phyloP scores from a whole-genome alignment of 345 rosid species.

The Arabis hirsuta region DNA sequence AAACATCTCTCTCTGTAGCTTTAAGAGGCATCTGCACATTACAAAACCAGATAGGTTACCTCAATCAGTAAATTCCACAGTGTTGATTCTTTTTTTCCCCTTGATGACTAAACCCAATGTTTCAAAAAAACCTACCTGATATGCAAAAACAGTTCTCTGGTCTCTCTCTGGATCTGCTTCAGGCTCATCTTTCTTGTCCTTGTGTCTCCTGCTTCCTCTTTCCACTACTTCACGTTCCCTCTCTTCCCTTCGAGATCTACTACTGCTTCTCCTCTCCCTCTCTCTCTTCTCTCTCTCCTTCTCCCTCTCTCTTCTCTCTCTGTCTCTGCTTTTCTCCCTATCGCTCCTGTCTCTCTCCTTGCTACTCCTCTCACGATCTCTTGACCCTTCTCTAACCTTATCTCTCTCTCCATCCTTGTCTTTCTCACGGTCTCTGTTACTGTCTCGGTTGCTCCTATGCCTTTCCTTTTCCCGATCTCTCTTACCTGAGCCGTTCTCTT shows the following conservation, averaged over 20 bases:
- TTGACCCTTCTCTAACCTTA: constrained; percentile 50
- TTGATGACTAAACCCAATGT: background rate
- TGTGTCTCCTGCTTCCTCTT: constrained; percentile 64
- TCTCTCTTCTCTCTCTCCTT: constrained; percentile 34
- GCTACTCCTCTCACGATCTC: constrained; percentile 49
- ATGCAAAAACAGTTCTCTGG: constrained; percentile 95
- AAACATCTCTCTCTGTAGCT: constrained; percentile 89
- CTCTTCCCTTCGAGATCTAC: constrained; percentile 51
- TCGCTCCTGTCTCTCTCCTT: constrained; percentile 50
- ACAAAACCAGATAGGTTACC: constrained; percentile 26
- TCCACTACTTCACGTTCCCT: constrained; percentile 47
- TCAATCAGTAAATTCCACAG: constrained; percentile 4
- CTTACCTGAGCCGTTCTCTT: constrained; percentile 54
- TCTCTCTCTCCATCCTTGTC: constrained; percentile 51
- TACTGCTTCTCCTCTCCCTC: constrained; percentile 46
- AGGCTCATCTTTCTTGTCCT: constrained; percentile 90
- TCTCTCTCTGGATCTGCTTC: constrained; percentile 98
- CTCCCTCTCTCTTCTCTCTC: constrained; percentile 46
- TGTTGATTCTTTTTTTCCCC: background rate
- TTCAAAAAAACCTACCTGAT: constrained; percentile 63
- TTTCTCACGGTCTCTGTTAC: constrained; percentile 36
- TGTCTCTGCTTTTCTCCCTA: constrained; percentile 44
- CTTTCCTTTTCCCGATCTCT: constrained; percentile 59
- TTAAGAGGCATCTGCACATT: constrained; percentile 86
- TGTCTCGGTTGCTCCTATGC: constrained; percentile 54